Evolutionary conservation across 2,329 filamentous ascomycete genomes (phyloP).

Genomic region (Ceratocystis harringtonii): DNA sequence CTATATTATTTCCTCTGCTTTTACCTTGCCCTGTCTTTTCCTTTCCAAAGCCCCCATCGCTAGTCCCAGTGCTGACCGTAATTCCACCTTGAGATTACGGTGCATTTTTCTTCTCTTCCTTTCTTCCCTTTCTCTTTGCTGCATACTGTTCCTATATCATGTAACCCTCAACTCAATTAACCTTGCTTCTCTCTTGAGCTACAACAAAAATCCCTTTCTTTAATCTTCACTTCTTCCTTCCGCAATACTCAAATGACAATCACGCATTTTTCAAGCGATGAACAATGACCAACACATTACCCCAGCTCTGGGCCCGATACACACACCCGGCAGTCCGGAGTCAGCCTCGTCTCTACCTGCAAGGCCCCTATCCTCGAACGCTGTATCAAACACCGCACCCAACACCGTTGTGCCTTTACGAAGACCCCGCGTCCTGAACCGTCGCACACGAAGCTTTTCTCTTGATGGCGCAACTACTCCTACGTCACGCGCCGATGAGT

Average conservation of each 20-base stretch:
- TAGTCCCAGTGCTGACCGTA: background rate
- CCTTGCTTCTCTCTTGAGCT: background rate
- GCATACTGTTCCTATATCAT: background rate
- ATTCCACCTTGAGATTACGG: background rate
- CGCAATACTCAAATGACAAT: background rate
- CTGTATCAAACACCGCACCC: background rate
- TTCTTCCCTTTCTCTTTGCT: background rate
- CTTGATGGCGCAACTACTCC: constrained; percentile 9
- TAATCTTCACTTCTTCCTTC: background rate
- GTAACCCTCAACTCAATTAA: background rate
- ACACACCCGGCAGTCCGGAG: background rate
- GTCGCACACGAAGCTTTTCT: constrained; percentile 14
- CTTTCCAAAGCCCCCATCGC: background rate
- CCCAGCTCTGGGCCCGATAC: constrained; percentile 5
- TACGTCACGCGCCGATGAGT: constrained; percentile 14
- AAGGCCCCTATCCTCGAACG: constrained; percentile 6
- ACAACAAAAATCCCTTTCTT: background rate
- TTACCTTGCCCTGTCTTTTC: background rate
- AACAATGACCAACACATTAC: constrained; percentile 6
- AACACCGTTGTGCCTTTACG: constrained; percentile 12
- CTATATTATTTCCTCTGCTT: background rate
- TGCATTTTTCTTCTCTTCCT: background rate
- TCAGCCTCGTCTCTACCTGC: background rate
- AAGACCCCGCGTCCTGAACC: background rate
- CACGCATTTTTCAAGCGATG: constrained; percentile 1